Base-by-base conservation (phyloP, 2,329 filamentous ascomycete genomes). In the Alternaria postmessia region DNA sequence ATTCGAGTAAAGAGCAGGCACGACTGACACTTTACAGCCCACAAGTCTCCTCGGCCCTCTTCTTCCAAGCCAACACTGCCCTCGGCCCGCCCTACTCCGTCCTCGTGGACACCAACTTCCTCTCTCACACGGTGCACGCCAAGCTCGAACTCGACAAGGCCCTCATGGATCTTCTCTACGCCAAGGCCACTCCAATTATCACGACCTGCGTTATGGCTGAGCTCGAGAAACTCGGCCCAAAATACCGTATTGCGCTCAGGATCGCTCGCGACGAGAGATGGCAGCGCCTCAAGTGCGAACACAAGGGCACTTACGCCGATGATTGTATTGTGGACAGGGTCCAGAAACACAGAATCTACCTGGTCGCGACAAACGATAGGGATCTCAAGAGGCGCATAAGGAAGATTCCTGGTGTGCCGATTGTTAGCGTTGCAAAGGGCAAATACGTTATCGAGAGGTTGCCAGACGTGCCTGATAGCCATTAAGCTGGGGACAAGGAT, bases 401-500 rank as follows among this genome's bases (percentile, higher is more conserved):
- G 64, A 97, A 97, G 82, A 88, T 95, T 53, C 89, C 89, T 1
- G 89, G 89, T 78, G 88, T 91, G 58, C 89, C 89, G 26, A 88
- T 92, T 69, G 86, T 97, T 84, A 93, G 89, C 73, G 92, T 95
- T 28, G 91, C 91, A 6, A 87, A 92, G 73, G 93, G 92, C 46
- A 97, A 97, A 80, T 98, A 97, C 80, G 90, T 94, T 48, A 95
- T 99, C 73, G 95, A 98, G 84, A 88, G 94, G 71, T 80, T 97
- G 64, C 94, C 94, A 5, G 91, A 93, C 79, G 92, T 92, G 38
- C 91, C 92, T 34, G 89, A 93, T 68, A 87, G 72, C 47, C 43
- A 69, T 39, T 75, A 49, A 67, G 28, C 28, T 18, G 18, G 1
- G 7, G 22, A 26, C 16, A 8, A 28, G 28, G 56, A 42, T 65